Conservation (phyloP, 768 basidiomycete species). For the Cystofilobasidium bisporidii region DNA sequence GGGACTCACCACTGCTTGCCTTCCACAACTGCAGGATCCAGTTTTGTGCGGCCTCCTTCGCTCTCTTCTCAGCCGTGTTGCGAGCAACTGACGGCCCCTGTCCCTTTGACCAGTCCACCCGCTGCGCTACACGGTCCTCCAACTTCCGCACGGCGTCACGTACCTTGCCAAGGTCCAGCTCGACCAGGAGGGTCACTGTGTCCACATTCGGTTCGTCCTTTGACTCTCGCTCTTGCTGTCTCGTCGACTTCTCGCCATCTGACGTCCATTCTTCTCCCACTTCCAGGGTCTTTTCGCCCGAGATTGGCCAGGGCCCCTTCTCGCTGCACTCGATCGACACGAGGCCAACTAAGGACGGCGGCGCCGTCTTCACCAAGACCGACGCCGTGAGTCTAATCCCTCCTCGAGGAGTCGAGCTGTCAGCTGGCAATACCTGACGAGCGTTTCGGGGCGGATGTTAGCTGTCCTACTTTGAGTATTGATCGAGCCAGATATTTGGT, state of each 20-base stretch:
- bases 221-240: neutral
- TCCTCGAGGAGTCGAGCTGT: neutral
- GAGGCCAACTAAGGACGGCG: conserved; percentile 35
- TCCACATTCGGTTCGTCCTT: conserved; percentile 35
- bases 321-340: conserved; percentile 39
- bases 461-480: too few species aligned
- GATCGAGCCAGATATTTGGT: too few species aligned
- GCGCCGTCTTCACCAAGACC: conserved; percentile 36
- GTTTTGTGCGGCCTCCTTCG: neutral
- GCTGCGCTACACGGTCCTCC: conserved; percentile 34
- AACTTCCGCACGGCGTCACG: conserved; percentile 35
- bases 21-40: neutral
- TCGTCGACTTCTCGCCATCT: neutral
- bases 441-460: too few species aligned
- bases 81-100: neutral
- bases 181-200: conserved; percentile 36
- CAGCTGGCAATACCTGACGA: too few species aligned
- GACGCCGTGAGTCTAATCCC: conserved; percentile 28
- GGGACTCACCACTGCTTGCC: neutral
- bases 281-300: conserved; percentile 10
- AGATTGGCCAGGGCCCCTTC: conserved; percentile 9
- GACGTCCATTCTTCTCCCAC: neutral
- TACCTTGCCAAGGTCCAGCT: conserved; percentile 39
- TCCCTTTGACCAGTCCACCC: conserved; percentile 35
- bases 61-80: neutral